Conservation (phyloP, 192 early-diverging fungal genomes). For the Pilobolus umbonatus region DNA sequence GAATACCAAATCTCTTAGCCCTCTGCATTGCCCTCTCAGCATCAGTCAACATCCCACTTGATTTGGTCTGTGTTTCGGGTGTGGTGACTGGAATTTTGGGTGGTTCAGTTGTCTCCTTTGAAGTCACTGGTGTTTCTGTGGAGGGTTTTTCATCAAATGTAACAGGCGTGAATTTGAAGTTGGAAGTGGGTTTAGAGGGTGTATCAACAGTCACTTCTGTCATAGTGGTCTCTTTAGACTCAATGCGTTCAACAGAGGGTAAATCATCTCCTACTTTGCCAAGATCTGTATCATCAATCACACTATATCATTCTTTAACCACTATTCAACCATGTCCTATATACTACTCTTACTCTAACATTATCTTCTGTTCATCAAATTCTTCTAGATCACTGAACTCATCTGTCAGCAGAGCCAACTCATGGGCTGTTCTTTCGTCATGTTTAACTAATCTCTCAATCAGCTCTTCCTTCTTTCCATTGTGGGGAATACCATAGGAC, state of each 20-base stretch:
- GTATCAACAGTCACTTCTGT: not conserved
- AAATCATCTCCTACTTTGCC: too few relatives aligned
- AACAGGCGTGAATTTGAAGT: conserved; percentile 36
- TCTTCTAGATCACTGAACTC: conserved; percentile 31
- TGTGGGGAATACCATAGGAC: conserved; percentile 46
- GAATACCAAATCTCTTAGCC: conserved; percentile 44
- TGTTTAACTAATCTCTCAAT: conserved; percentile 55
- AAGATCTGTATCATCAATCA: too few relatives aligned
- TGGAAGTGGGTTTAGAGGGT: conserved; percentile 28
- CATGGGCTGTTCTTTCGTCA: conserved; percentile 40
- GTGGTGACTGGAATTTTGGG: conserved; percentile 25
- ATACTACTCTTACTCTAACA: conserved; percentile 37
- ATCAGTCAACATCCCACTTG: conserved; percentile 32
- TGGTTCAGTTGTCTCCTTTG: not conserved
- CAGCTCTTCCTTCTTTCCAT: conserved; percentile 65
- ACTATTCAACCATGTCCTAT: too few relatives aligned
- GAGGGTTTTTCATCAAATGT: conserved; percentile 28
- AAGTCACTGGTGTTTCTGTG: not conserved
- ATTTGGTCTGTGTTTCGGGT: conserved; percentile 5
- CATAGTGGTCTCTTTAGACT: too few relatives aligned
- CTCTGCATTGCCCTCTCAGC: conserved; percentile 22
- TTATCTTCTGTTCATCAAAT: conserved; percentile 31
- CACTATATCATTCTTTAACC: too few relatives aligned
- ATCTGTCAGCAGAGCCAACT: conserved; percentile 24
- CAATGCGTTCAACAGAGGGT: too few relatives aligned